Base-by-base conservation (phyloP, 2,329 filamentous ascomycete species). In the Trichoderma citrinoviride region DNA sequence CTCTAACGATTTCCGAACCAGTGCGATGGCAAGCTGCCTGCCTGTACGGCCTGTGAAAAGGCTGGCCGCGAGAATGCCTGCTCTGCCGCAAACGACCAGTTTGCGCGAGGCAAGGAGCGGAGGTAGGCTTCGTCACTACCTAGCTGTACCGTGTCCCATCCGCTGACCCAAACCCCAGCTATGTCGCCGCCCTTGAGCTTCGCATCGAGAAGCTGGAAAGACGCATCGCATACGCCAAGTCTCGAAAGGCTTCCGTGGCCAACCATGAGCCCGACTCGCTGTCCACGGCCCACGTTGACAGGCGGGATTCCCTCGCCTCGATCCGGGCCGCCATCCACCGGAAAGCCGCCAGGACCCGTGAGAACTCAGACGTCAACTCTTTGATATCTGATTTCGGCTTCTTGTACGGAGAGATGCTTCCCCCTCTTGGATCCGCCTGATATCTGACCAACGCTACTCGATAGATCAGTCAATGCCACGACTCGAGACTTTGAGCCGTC, bases 21-120 rank as follows among this genome's bases (percentile, higher is more conserved):
- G 87, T 99, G 95, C 73, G 95, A 98, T 79, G 94, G 95, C 67
- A 97, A 97, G 77, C 82, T 98, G 43, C 95, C 95, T 12, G 93
- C 93, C 7, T 99, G 95, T 75, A 96, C 93, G 7, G 94, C 94
- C 19, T 98, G 95, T 74, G 94, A 97, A 77, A 93, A 93, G 78
- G 92, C 92, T 15, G 93, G 93, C 33, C 90, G 92, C 67, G 88
- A 91, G 63, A 88, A 84, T 66, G 93, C 96, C 74, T 99, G 95
- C 76, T 97, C 93, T 7, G 93, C 93, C 64, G 93, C 93, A 7
- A 97, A 96, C 72, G 94, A 98, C 74, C 93, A 97, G 75, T 98
- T 97, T 77, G 93, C 94, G 0, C 85, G 93, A 68, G 95, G 95
- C 67, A 98, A 98, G 77, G 95, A 98, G 75, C 85, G 94, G 72